Base-by-base conservation (phyloP, 768 basidiomycete species). In the Lentinula raphanica region DNA sequence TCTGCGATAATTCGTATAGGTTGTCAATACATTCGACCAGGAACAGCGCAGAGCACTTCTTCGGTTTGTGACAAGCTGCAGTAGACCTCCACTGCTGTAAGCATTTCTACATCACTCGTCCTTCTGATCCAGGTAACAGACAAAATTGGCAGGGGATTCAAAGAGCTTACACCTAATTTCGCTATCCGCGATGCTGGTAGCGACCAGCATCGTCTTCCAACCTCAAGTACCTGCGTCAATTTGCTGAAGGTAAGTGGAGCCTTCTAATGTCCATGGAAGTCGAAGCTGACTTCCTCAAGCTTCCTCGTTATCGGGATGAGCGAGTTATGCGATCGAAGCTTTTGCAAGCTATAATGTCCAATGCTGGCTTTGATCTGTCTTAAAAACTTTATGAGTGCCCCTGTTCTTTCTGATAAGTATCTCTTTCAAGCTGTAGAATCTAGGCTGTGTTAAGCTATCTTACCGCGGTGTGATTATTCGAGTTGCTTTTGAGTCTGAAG, bases 11-110 rank as follows among this genome's bases (percentile, higher is more conserved):
- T 48, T 21, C 32, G 54, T 51, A 44, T 56, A 89, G 84, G 92
- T 97, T 27, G 82, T 95, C 59, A 80, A 86, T 35, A 72, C 81
- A 2, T 91, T 99, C 67, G 80, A 85, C 58, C 87, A 93, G 59
- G 87, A 91, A 46, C 87, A 98, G 63, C 81, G 88, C 13, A 78
- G 86, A 45, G 79, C 84, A 1, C 75, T 98, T 57, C 71, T 99
- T 58, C 81, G 92, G 13, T 99, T 98, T 64, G 96, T 94, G 19
- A 98, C 97, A 17, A 93, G 91, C 62, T 94, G 93, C 64, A 88
- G 90, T 64, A 80, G 93, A 15, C 92, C 95, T 0, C 95, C 94
- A 0, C 73, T 98, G 27, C 76, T 95, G 86, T 92, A 63, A 63
- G 88, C 75, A 3, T 15, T 1, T 27, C 35, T 38, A 35, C 44